Base-by-base conservation (phyloP, 2,329 filamentous ascomycete species). In the Colletotrichum sp. region DNA sequence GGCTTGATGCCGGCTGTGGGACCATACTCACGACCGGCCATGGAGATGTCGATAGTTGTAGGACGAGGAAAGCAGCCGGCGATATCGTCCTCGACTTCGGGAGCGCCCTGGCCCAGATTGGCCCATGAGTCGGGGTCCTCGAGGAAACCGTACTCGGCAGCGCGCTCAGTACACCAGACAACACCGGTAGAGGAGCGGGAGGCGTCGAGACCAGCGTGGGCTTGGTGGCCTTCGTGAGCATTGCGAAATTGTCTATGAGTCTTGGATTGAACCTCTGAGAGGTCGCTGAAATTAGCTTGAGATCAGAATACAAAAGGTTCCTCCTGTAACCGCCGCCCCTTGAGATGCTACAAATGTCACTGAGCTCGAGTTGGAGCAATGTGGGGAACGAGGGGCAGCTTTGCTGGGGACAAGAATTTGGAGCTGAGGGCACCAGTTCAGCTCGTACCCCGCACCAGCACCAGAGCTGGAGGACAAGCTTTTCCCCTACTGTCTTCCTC, bases 1-100 rank as follows among this genome's bases (percentile, higher is more conserved):
- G 95, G 93, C 87, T 95, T 96, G 89, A 98, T 99, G 81, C 96
- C 96, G 52, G 96, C 96, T 7, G 96, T 98, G 34, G 96, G 96
- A 48, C 95, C 94, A 85, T 99, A 99, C 85, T 99, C 96, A 82
- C 96, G 90, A 55, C 94, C 94, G 77, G 92, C 92, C 81, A 95
- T 91, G 79, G 91, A 93, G 81, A 98, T 91, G 80, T 97, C 92
- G 80, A 98, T 95, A 59, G 89, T 90, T 67, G 92, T 91, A 8
- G 96, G 96, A 18, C 96, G 92, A 80, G 93, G 90, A 84, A 98
- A 98, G 86, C 94, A 97, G 74, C 96, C 95, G 81, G 93, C 91
- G 81, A 98, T 98, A 78, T 97, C 95, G 79, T 98, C 95, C 80
- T 98, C 96, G 77, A 98, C 96, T 84, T 98, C 96, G 59, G 96